Percentiles rank a stretch among this genome's conserved stretches.
Conservation (phyloP, 257 asterid genomes). For the Capsicum rhomboideum region DNA sequence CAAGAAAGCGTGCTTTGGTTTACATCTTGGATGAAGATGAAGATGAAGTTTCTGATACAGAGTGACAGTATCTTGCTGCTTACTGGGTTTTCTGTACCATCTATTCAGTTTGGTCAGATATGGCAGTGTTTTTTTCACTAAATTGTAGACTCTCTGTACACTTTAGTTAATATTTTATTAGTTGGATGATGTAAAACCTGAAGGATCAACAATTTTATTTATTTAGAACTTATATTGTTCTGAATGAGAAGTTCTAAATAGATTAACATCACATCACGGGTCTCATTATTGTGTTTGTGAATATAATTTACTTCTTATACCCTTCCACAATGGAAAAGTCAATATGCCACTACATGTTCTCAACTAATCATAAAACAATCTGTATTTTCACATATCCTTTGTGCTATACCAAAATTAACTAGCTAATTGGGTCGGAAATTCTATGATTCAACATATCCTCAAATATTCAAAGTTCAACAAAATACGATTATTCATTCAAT, state of each 20-base stretch:
- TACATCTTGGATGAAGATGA: constrained; percentile 96
- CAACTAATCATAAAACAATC: background rate
- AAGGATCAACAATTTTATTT: background rate
- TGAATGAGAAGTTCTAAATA: too few species aligned
- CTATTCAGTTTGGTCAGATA: background rate
- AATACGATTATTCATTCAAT: background rate
- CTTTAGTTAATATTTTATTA: background rate
- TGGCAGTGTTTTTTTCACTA: background rate
- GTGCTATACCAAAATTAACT: background rate
- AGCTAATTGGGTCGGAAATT: background rate
- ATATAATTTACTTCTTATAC: background rate
- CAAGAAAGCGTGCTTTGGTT: constrained; percentile 80
- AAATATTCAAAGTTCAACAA: background rate
- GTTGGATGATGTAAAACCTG: background rate
- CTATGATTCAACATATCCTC: background rate
- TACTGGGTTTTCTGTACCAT: background rate
- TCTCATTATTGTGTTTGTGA: background rate
- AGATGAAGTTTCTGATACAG: constrained; percentile 66
- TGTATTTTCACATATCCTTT: background rate
- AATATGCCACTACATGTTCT: background rate
- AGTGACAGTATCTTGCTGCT: constrained; percentile 19
- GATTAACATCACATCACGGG: background rate
- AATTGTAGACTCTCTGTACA: background rate
- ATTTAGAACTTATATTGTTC: background rate
- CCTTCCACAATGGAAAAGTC: background rate